Conservation (phyloP, 1,284 basidiomycete genomes). For the Ganoderma boninense region DNA sequence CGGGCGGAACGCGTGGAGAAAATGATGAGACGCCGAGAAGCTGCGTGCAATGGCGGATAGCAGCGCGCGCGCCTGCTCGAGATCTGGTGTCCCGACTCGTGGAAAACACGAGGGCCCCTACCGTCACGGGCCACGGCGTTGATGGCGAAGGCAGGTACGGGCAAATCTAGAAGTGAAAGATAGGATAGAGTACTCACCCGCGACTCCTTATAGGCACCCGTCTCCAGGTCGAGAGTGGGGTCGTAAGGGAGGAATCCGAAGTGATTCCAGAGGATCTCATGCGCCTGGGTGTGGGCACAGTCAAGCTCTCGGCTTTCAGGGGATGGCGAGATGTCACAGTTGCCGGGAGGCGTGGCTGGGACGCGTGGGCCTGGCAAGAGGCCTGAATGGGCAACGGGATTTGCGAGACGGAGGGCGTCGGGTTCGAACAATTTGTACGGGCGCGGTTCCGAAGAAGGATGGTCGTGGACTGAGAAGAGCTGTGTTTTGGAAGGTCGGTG, state of each 20-base stretch:
- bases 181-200: constrained; percentile 22
- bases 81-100: constrained; percentile 24
- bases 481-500: not conserved
- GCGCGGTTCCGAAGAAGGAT: constrained; percentile 6
- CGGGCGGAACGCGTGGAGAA: constrained; percentile 28
- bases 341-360: not conserved
- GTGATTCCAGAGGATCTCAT: constrained; percentile 29
- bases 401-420: not conserved
- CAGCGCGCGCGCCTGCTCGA: constrained; percentile 19
- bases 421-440: not conserved
- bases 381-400: constrained; percentile 3
- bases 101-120: constrained; percentile 24
- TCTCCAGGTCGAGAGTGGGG: constrained; percentile 27
- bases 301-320: constrained; percentile 7
- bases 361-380: not conserved
- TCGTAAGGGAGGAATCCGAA: constrained; percentile 33
- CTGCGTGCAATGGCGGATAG: not conserved
- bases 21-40: constrained; percentile 22
- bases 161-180: constrained; percentile 1
- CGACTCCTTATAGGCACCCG: constrained; percentile 17
- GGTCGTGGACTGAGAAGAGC: not conserved
- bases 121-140: constrained; percentile 15
- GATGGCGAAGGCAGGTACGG: constrained; percentile 19
- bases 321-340: not conserved
- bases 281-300: constrained; percentile 15